Percentiles rank a stretch among this genome's conserved stretches.
Conservation (phyloP, 2,329 filamentous ascomycete species). For the Aspergillus novofumigatus region DNA sequence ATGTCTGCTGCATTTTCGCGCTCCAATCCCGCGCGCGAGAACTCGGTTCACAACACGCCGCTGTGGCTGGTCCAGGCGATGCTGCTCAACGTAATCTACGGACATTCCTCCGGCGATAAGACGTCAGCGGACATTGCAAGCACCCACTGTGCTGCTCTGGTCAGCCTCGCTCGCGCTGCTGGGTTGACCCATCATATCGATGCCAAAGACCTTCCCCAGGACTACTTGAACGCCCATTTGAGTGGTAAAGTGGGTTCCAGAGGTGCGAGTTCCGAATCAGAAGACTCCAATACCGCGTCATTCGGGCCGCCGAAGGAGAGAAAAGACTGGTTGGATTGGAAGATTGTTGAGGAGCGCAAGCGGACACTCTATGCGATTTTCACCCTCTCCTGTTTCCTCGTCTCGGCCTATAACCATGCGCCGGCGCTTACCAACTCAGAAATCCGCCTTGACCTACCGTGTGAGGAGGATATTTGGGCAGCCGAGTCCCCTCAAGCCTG, state of each 20-base stretch:
- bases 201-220: constrained; percentile 33
- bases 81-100: constrained; percentile 93
- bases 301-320: constrained; percentile 32
- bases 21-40: constrained; percentile 52
- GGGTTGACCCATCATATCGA: constrained; percentile 57
- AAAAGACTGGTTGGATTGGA: constrained; percentile 83
- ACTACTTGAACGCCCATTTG: constrained; percentile 47
- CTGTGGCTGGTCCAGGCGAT: constrained; percentile 96
- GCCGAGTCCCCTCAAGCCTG: constrained; percentile 81
- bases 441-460: constrained; percentile 81
- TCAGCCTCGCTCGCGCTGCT: constrained; percentile 87
- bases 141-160: constrained; percentile 84
- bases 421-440: constrained; percentile 92
- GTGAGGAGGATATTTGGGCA: constrained; percentile 85
- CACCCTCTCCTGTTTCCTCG: constrained; percentile 82
- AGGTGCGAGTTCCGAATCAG: constrained; percentile 35
- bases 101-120: constrained; percentile 91
- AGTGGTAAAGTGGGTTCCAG: constrained; percentile 47
- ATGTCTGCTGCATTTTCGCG: constrained; percentile 60
- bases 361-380: constrained; percentile 90
- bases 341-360: constrained; percentile 82
- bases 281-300: constrained; percentile 34
- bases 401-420: constrained; percentile 88
- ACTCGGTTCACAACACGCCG: constrained; percentile 68
- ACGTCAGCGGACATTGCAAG: constrained; percentile 85